Evolutionary conservation across 148 eudicot genomes (phyloP).

Genomic region (Arctostaphylos glauca): DNA sequence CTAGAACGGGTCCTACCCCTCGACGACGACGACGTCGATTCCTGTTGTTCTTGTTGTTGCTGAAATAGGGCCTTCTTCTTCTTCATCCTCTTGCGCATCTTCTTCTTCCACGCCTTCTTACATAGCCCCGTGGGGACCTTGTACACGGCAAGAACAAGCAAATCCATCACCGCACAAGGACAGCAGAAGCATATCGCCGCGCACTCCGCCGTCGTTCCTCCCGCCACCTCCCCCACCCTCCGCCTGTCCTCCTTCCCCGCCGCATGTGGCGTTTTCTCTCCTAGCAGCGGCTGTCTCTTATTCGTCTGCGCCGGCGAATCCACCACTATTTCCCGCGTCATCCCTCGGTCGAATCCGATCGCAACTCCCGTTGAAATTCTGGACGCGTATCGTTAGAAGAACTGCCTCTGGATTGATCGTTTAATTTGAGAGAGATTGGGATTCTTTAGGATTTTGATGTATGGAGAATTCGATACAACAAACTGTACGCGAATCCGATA

Average conservation of each 20-base stretch:
- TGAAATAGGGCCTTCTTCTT: conserved; percentile 10
- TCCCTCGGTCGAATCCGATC: neutral
- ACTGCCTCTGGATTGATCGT: neutral
- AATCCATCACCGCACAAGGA: conserved; percentile 51
- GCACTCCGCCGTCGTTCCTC: conserved; percentile 70
- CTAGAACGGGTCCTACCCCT: neutral
- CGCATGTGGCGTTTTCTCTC: neutral
- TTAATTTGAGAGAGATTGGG: neutral
- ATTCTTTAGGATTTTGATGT: neutral
- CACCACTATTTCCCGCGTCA: conserved; percentile 8
- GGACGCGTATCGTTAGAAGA: neutral
- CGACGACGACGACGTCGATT: neutral
- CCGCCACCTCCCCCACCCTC: conserved; percentile 62
- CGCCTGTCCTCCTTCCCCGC: neutral
- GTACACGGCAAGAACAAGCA: conserved; percentile 44
- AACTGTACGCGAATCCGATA: neutral
- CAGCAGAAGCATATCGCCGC: conserved; percentile 74
- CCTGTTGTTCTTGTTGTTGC: neutral
- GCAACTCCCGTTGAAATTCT: neutral
- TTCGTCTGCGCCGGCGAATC: neutral
- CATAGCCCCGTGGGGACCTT: conserved; percentile 48
- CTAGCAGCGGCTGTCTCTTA: neutral
- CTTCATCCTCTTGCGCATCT: conserved; percentile 16
- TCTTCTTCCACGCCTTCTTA: conserved; percentile 36
- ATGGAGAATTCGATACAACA: neutral